Evolutionary conservation across 768 basidiomycete genomes (phyloP).

Genomic region (Mycena olivaceomarginata): DNA sequence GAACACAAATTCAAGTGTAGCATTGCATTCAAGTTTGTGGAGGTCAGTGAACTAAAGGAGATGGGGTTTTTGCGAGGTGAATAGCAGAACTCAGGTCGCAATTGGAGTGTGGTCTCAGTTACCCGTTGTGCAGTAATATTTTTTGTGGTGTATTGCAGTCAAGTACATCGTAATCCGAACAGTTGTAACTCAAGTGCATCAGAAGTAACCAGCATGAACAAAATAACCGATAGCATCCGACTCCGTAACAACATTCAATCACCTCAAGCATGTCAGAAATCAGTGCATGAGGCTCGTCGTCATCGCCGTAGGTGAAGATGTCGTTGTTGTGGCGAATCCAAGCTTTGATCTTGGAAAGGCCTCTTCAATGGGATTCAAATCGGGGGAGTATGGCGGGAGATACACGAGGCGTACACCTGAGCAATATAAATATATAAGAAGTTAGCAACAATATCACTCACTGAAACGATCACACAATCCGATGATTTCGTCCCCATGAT

Average conservation of each 20-base stretch:
- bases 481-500: no score
- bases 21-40: constrained; percentile 40
- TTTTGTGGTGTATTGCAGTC: not conserved
- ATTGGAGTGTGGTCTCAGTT: not conserved
- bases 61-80: constrained; percentile 45
- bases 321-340: no score
- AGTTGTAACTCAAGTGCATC: constrained; percentile 20
- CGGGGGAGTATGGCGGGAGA: no score
- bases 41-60: constrained; percentile 34
- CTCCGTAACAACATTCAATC: constrained; percentile 51
- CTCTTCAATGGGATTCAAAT: no score
- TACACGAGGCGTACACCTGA: no score
- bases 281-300: constrained; percentile 38
- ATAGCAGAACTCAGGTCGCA: constrained; percentile 24
- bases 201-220: constrained; percentile 56
- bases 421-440: no score
- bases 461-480: no score
- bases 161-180: not conserved
- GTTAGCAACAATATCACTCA: no score
- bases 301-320: no score
- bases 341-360: no score
- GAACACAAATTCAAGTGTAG: constrained; percentile 40
- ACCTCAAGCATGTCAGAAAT: constrained; percentile 52
- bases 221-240: constrained; percentile 55
- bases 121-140: not conserved